Evolutionary conservation across 495 filamentous ascomycete genomes (phyloP), one percentile per base, ranked within the genome.

Genomic region (Letharia columbiana): DNA sequence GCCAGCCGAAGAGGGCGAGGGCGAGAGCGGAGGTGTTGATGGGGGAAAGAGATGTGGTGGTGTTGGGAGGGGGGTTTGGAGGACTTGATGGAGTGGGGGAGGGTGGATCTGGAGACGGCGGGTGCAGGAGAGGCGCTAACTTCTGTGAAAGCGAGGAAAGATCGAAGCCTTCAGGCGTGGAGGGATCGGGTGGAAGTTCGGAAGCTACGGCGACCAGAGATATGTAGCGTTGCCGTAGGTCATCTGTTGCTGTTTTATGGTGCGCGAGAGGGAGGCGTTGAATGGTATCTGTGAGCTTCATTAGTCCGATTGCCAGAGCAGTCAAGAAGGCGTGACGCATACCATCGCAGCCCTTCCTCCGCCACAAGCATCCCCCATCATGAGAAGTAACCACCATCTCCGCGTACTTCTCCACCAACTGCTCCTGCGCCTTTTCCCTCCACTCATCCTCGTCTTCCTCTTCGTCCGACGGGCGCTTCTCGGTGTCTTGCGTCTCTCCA

Each of bases 1-100:
- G 84, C 95, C 94, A 98, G 66, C 94, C 94, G 63, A 91, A 87
- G 18, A 96, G 76, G 4, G 92, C 89, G 54, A 98, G 82, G 12
- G 82, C 76, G 23, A 96, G 80, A 20, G 93, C 91, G 44, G 81
- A 76, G 60, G 82, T 81, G 42, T 41, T 66, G 35, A 74, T 70
- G 45, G 71, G 70, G 2, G 65, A 58, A 18, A 78, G 76, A 20
- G 81, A 20, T 58, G 42, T 42, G 67, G 60, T 65, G 67, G 62
- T 70, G 75, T 45, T 70, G 28, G 4, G 60, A n/a, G 77, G 72
- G 58, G 70, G 71, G 39, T 72, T 68, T 3, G 64, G 45, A 17
- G 78, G 77, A 15, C 17, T 31, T 62, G 52, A 37, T 56, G 28
- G 52, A 56, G 31, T 4, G 31, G 54, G 1, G 0, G 54, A 7